A percentile compares a stretch with the other conserved stretches of the same genome.
Conservation (phyloP, 495 filamentous ascomycete species). For the Aspergillus steynii region DNA sequence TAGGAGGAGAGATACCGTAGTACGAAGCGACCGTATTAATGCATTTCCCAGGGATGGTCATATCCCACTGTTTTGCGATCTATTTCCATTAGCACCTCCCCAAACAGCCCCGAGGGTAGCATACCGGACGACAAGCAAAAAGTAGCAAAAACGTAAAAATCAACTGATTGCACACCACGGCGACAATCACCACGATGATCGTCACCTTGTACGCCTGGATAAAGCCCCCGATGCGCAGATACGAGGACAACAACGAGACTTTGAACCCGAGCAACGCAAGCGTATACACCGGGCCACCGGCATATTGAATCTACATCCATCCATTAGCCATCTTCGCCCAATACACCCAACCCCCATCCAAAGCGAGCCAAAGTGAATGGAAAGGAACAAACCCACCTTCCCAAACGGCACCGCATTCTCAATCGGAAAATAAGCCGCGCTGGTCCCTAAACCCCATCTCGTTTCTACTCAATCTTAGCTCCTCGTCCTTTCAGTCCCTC, state of each 20-base stretch:
- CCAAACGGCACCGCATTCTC: conserved; percentile 29
- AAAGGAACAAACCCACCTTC: conserved; percentile 18
- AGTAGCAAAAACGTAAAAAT: conserved; percentile 26
- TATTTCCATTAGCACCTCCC: conserved; percentile 9
- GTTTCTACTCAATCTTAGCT: conserved; percentile 19
- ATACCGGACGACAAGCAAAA: conserved; percentile 42
- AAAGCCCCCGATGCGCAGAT: conserved; percentile 49
- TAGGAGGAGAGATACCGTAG: conserved; percentile 20
- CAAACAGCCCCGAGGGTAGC: background rate
- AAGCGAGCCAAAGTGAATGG: background rate
- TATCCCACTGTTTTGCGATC: conserved; percentile 50
- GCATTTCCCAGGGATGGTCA: conserved; percentile 38
- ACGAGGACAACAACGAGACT: conserved; percentile 48
- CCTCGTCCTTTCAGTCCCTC: conserved; percentile 2
- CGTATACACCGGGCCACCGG: conserved; percentile 31
- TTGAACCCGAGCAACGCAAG: conserved; percentile 53
- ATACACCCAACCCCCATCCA: background rate
- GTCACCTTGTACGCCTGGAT: conserved; percentile 37
- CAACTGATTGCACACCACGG: conserved; percentile 38
- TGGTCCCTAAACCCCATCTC: conserved; percentile 30
- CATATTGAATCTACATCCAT: conserved; percentile 29
- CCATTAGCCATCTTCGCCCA: background rate
- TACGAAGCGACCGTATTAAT: conserved; percentile 44
- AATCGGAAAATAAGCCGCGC: conserved; percentile 20
- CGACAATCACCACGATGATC: conserved; percentile 34